phyloP scores from a whole-genome alignment of 2,329 filamentous ascomycete species.

The Fusarium succisae region DNA sequence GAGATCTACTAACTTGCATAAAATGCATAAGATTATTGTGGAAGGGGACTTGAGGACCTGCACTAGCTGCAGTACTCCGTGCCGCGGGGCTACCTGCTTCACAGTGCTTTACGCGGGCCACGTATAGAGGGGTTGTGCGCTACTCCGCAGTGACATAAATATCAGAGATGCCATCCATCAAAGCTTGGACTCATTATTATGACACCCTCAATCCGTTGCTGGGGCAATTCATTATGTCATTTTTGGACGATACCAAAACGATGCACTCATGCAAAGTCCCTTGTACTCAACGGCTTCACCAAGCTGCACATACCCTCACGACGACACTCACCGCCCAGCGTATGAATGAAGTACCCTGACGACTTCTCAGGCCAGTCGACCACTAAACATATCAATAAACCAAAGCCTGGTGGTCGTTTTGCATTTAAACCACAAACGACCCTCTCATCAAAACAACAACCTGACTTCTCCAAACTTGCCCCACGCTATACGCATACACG shows the following conservation, averaged over 20 bases:
- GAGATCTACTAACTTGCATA: background rate
- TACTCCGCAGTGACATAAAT: background rate
- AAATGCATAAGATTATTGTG: background rate
- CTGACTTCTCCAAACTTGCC: conserved; percentile 27
- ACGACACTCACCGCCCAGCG: conserved; percentile 14
- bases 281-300: conserved; percentile 31
- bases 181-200: background rate
- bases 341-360: conserved; percentile 22
- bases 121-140: background rate
- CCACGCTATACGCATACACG: conserved; percentile 9
- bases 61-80: background rate
- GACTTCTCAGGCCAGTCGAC: conserved; percentile 1
- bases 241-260: conserved; percentile 12
- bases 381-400: background rate
- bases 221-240: conserved; percentile 43
- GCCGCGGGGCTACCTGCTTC: conserved; percentile 11
- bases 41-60: background rate
- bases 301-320: conserved; percentile 25
- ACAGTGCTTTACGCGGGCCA: conserved; percentile 35
- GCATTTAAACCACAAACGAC: conserved; percentile 35
- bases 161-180: background rate
- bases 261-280: conserved; percentile 18
- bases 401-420: conserved; percentile 32
- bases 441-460: conserved; percentile 26
- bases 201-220: conserved; percentile 30